Evolutionary conservation across 1,284 basidiomycete genomes (phyloP), one percentile per base, ranked within the genome.

Genomic region (Tetrapyrgos nigripes): DNA sequence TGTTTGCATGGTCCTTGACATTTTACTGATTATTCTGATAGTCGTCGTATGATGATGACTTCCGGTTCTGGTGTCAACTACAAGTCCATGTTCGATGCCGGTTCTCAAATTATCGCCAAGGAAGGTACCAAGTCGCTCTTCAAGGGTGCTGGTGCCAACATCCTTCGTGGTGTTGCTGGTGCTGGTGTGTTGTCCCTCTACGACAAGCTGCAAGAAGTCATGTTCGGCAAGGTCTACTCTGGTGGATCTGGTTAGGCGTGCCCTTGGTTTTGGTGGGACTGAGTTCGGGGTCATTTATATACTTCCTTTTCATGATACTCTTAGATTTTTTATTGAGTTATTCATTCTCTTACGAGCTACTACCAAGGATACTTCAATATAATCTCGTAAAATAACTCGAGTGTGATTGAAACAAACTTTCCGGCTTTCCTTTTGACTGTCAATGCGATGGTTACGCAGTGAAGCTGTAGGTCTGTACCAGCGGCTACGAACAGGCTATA

Each of bases 41-140:
- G 93, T 90, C 92, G 93, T 89, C 92, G 93, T 66, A 94, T 94
- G 93, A 94, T 95, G 93, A 94, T 94, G 93, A 95, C 93, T 40
- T 94, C 93, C 27, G 92, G 92, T 65, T 87, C 86, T 67, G 83
- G 84, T 70, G 85, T 88, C 58, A 91, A 95, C 84, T 95, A 95
- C 87, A 94, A 94, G 83, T 92, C 89, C 63, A 94, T 93, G 92
- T 94, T 92, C 77, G 91, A 93, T 68, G 89, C 91, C 72, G 90
- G 84, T 51, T 84, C 90, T 21, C 90, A 87, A 81, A 94, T 96
- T 72, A 75, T 97, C 69, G 86, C 89, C 73, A 94, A 94, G 86
- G 96, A 97, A 83, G 96, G 96, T 72, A 77, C 83, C 59, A 89
- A 87, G 76, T 96, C 94, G 33, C 84, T 97, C 71, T 95, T 95